Evolutionary conservation across 495 filamentous ascomycete species (phyloP).

Genomic region (Lasiosphaeriaceae sp.): DNA sequence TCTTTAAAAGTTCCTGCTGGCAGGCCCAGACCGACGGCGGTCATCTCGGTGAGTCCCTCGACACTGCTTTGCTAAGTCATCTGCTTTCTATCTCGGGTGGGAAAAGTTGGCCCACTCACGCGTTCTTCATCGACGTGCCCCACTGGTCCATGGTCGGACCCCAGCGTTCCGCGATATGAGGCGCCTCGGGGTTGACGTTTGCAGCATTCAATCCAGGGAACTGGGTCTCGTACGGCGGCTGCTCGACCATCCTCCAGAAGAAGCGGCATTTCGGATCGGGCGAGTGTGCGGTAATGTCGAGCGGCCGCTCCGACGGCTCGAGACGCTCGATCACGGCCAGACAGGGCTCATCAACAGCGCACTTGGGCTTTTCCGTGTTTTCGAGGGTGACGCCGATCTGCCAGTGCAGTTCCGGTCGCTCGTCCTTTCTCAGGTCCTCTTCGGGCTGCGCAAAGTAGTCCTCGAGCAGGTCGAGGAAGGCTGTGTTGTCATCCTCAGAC

Average conservation of each 20-base stretch:
- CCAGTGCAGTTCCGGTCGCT: slow-evolving; percentile 47
- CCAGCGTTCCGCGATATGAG: slow-evolving; percentile 42
- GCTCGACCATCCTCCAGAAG: slow-evolving; percentile 48
- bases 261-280: slow-evolving; percentile 50
- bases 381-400: slow-evolving; percentile 52
- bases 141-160: slow-evolving; percentile 43
- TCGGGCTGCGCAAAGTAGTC: slow-evolving; percentile 52
- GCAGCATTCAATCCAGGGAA: slow-evolving; percentile 44
- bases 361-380: slow-evolving; percentile 53
- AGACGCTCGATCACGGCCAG: slow-evolving; percentile 44
- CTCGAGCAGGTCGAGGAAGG: slow-evolving; percentile 50
- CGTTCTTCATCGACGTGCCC: slow-evolving; percentile 49
- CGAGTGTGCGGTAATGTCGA: slow-evolving; percentile 42
- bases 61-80: slow-evolving; percentile 26
- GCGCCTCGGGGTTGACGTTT: slow-evolving; percentile 40
- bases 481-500: slow-evolving; percentile 42
- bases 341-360: slow-evolving; percentile 50
- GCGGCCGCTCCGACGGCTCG: slow-evolving; percentile 41
- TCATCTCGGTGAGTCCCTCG: slow-evolving; percentile 46
- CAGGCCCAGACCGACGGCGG: slow-evolving; percentile 44
- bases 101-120: too few relatives aligned
- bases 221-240: slow-evolving; percentile 41
- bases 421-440: slow-evolving; percentile 35
- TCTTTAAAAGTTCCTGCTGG: slow-evolving; percentile 41
- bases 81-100: not conserved